Conservation (phyloP, 805 yeast genomes). For the Pichia kluyveri region DNA sequence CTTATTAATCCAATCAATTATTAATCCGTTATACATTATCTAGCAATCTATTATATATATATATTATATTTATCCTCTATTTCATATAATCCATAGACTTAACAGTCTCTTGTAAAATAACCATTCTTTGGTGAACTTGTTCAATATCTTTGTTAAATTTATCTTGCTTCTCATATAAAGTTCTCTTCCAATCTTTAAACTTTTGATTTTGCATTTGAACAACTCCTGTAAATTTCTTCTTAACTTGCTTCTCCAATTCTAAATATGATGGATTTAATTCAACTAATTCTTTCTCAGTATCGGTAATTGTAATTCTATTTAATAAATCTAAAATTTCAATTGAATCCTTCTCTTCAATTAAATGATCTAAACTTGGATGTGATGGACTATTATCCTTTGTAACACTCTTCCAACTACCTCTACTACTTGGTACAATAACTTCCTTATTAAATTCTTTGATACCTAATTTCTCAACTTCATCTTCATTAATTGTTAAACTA, state of each 20-base stretch:
- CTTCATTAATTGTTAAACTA: constrained; percentile 11
- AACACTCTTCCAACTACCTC: constrained; percentile 19
- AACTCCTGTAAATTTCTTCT: constrained; percentile 33
- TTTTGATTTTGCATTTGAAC: constrained; percentile 43
- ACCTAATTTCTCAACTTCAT: constrained; percentile 10
- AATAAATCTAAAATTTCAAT: constrained; percentile 32
- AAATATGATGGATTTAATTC: constrained; percentile 40
- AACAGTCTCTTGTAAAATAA: constrained; percentile 27
- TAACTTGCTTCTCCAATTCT: constrained; percentile 34
- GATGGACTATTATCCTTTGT: constrained; percentile 8
- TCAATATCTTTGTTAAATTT: constrained; percentile 48
- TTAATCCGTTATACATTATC: too few relatives aligned
- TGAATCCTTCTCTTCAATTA: constrained; percentile 19
- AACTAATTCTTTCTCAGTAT: constrained; percentile 31
- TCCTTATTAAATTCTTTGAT: constrained; percentile 14
- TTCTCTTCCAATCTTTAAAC: constrained; percentile 55
- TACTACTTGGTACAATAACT: constrained; percentile 16
- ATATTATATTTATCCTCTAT: too few relatives aligned
- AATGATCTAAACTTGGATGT: constrained; percentile 23
- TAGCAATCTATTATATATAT: too few relatives aligned
- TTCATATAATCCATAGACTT: constrained; percentile 8
- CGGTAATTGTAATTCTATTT: constrained; percentile 26
- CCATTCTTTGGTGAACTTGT: constrained; percentile 27
- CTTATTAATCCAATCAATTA: too few relatives aligned
- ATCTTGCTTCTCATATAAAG: constrained; percentile 46